Base-by-base conservation (phyloP, 805 yeast genomes). In the Candida glaebosa region DNA sequence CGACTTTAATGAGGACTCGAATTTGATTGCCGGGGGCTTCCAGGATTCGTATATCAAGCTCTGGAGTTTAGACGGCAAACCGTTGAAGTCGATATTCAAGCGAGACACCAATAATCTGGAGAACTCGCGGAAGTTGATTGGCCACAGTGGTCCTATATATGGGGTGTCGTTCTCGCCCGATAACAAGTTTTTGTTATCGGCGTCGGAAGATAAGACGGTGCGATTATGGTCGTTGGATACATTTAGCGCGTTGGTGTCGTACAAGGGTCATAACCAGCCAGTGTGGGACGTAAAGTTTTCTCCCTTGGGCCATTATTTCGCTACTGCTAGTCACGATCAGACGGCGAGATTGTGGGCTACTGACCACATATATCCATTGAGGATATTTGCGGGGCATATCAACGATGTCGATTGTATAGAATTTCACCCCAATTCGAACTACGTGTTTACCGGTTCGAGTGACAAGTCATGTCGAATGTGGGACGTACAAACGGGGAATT, bases 341-440 rank as follows among this genome's bases (percentile, higher is more conserved):
- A 93, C 99, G 0, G 98, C 98, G 1, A 76, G 98, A 47, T 71
- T 93, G 42, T 93, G 99, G 99, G 89, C 96, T 18, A 88, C 96
- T 52, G 99, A 93, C 61, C 99, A 93, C 63, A 90, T 93, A 34
- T 90, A 91, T 59, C 98, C 99, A 28, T 71, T 93, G 53, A 75
- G 99, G 51, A 87, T 93, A 18, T 91, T 93, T 70, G 98, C 98
- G 0, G 99, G 99, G 0, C 99, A 93, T 65, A 76, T 90, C 54
- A 86, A 88, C 55, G 99, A 93, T 67, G 98, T 93, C 30, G 98
- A 93, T 58, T 82, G 91, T 51, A 95, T 91, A 28, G 82, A 82
- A 38, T 93, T 91, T 76, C 99, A 93, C 66, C 98, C 99, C 18
- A 93, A 93, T 61, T 90, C 96, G 6, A 85, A 90, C 37, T 93